Percentiles rank a stretch among this genome's conserved stretches.
Conservation (phyloP, 2,329 filamentous ascomycete genomes). For the Scedosporium dehoogii region DNA sequence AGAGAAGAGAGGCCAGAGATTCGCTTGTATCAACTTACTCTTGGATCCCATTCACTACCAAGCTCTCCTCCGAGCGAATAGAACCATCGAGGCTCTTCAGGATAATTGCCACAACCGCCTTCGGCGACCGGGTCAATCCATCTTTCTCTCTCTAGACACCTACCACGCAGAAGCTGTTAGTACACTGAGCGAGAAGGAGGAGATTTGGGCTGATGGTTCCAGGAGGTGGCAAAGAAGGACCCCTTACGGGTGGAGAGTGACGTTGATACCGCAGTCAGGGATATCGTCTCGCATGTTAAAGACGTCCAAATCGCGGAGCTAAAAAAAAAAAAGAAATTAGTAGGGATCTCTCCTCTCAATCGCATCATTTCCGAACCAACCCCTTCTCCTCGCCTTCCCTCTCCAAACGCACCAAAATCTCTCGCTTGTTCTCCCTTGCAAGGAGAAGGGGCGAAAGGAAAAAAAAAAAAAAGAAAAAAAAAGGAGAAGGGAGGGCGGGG, state of each 20-base stretch:
- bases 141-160: conserved; percentile 3
- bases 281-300: conserved; percentile 12
- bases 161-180: background rate
- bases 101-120: background rate
- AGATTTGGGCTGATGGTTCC: background rate
- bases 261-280: conserved; percentile 10
- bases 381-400: too few species aligned
- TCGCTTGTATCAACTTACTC: conserved; percentile 11
- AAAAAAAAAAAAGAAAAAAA: too few species aligned
- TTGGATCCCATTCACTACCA: conserved; percentile 15
- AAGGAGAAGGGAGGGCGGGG: background rate
- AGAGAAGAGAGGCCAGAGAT: too few species aligned
- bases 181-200: background rate
- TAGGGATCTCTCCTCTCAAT: background rate
- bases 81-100: background rate
- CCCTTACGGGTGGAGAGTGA: conserved; percentile 15
- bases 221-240: background rate
- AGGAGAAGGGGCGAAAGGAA: too few species aligned
- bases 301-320: conserved; percentile 16
- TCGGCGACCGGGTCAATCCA: conserved; percentile 5
- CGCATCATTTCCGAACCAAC: too few species aligned
- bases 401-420: background rate
- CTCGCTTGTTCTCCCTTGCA: background rate
- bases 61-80: conserved; percentile 14
- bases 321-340: background rate